phyloP scores from a whole-genome alignment of 2,329 filamentous ascomycete genomes.

The Periconia sp. region DNA sequence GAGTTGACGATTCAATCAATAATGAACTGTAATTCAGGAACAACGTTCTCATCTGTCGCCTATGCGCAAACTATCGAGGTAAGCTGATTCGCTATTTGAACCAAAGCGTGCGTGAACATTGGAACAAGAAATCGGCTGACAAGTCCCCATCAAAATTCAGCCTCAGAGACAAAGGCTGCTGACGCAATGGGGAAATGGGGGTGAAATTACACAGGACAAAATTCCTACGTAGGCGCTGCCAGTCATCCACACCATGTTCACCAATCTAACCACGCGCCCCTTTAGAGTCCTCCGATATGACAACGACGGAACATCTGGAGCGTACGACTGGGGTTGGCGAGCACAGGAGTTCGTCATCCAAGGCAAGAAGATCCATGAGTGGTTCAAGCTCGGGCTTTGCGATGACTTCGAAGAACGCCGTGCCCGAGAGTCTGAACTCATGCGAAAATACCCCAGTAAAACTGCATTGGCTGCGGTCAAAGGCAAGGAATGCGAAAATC shows the following conservation, averaged over 20 bases:
- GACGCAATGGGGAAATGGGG: neutral
- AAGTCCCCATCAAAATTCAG: neutral
- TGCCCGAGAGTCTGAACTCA: constrained; percentile 2
- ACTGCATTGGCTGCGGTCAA: neutral
- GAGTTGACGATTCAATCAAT: neutral
- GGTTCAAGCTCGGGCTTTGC: constrained; percentile 3
- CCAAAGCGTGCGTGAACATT: neutral
- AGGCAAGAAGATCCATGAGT: constrained; percentile 1
- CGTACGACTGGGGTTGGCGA: neutral
- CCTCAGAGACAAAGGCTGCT: neutral
- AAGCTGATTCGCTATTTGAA: neutral
- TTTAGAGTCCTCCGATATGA: neutral
- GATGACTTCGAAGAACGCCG: constrained; percentile 2
- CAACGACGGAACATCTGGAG: neutral
- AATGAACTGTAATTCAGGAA: neutral
- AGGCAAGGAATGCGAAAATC: neutral
- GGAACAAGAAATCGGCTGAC: neutral
- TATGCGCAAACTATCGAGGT: neutral
- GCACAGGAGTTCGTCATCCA: neutral
- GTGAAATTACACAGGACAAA: neutral
- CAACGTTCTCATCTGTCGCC: constrained; percentile 1
- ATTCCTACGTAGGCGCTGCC: neutral
- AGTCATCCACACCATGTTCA: neutral
- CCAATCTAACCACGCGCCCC: neutral
- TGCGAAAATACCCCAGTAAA: constrained; percentile 1